Conservation (phyloP, 2,329 filamentous ascomycete species). For the Grosmannia penicillata region DNA sequence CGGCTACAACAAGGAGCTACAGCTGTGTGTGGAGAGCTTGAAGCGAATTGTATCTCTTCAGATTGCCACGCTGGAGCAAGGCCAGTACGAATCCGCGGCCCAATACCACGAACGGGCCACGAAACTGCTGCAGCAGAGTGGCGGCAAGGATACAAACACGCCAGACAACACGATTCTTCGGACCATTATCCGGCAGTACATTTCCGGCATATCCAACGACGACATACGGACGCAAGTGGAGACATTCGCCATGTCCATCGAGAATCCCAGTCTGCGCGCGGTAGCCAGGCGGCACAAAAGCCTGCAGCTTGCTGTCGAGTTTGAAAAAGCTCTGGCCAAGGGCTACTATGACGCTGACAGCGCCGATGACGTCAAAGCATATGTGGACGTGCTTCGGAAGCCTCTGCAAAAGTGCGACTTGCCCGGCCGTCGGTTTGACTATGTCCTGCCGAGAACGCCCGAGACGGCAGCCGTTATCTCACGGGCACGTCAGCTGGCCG, state of each 20-base stretch:
- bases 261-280: constrained; percentile 20
- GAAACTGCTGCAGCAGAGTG: constrained; percentile 23
- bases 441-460: constrained; percentile 22
- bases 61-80: constrained; percentile 37
- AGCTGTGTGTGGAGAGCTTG: constrained; percentile 28
- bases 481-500: constrained; percentile 28
- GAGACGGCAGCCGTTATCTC: constrained; percentile 20
- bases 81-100: constrained; percentile 32
- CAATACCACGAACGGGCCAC: constrained; percentile 32
- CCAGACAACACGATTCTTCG: constrained; percentile 12
- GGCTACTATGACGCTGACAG: constrained; percentile 26
- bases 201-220: constrained; percentile 33
- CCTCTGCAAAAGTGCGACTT: constrained; percentile 15
- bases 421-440: constrained; percentile 14
- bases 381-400: constrained; percentile 33
- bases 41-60: constrained; percentile 38
- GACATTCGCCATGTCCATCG: constrained; percentile 16
- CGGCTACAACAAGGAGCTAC: constrained; percentile 37
- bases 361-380: constrained; percentile 25
- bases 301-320: constrained; percentile 39
- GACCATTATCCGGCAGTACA: constrained; percentile 28
- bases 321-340: constrained; percentile 36
- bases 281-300: constrained; percentile 36
- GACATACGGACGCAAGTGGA: constrained; percentile 28
- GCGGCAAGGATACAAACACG: constrained; percentile 12